A percentile compares a stretch with the other conserved stretches of the same genome.
Conservation (phyloP, 805 yeast species). For the Candida dendrica region DNA sequence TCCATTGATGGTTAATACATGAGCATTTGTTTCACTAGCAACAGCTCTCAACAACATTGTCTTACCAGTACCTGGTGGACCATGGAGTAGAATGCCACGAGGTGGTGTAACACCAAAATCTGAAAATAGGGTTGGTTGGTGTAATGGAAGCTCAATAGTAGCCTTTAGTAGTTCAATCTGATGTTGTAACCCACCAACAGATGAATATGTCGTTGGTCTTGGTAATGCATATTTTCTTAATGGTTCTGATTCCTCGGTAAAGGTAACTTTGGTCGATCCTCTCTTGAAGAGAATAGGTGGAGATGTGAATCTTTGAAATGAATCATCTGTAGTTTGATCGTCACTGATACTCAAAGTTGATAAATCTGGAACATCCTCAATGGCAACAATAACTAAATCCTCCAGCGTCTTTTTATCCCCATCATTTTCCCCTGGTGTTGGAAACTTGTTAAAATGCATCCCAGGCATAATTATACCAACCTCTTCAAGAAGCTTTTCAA, state of each 20-base stretch:
- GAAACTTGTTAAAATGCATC: slow-evolving; percentile 25
- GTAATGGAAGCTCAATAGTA: slow-evolving; percentile 74
- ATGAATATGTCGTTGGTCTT: slow-evolving; percentile 35
- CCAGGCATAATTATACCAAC: slow-evolving; percentile 60
- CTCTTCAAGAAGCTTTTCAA: slow-evolving; percentile 41
- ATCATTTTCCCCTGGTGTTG: slow-evolving; percentile 10
- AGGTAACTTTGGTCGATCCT: slow-evolving; percentile 22
- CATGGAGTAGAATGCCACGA: slow-evolving; percentile 91
- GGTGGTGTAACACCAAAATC: slow-evolving; percentile 90
- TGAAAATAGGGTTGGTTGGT: slow-evolving; percentile 66
- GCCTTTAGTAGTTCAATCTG: slow-evolving; percentile 57
- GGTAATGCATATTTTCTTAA: slow-evolving; percentile 38
- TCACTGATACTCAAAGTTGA: slow-evolving; percentile 27
- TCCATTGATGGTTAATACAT: slow-evolving; percentile 87
- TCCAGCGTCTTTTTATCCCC: slow-evolving; percentile 12
- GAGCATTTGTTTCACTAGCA: slow-evolving; percentile 89
- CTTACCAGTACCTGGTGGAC: slow-evolving; percentile 99
- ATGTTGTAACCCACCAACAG: slow-evolving; percentile 71
- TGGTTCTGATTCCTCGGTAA: slow-evolving; percentile 19
- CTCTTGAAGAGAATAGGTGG: slow-evolving; percentile 42
- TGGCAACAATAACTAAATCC: slow-evolving; percentile 16
- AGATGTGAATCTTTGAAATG: slow-evolving; percentile 25
- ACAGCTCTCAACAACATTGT: slow-evolving; percentile 97
- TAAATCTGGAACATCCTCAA: slow-evolving; percentile 32
- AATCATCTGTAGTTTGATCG: slow-evolving; percentile 7